Base-by-base conservation (phyloP, 768 basidiomycete genomes). In the Punctularia strigosozonata region DNA sequence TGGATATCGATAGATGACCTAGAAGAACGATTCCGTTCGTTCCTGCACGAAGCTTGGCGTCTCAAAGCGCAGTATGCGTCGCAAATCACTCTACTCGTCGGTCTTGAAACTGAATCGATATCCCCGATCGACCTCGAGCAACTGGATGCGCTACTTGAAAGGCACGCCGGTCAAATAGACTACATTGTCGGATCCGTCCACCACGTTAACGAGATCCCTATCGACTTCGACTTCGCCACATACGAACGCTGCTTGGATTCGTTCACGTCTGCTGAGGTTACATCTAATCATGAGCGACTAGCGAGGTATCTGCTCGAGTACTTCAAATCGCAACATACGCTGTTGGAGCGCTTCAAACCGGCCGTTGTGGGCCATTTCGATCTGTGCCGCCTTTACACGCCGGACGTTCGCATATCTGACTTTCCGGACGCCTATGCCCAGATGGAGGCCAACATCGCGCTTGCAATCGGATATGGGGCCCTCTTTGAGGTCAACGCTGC, bases 311-410 rank as follows among this genome's bases (percentile, higher is more conserved):
- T 86, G 4, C 66, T 59, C 10, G 56, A 67, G 8, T 99, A 97
- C 62, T 81, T 98, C 45, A 90, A 97, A 52, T 73, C 78, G 7
- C 95, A 99, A 49, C 77, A 71, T 56, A 63, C 70, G 31, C 59
- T 99, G 33, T 45, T 98, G 28, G 51, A 62, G 34, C 69, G 72
- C 19, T 77, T 86, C 56, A 73, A 69, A 39, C 95, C 95, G 14
- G 88, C 92, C 56, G 66, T 98, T 36, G 69, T 99, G 38, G 95
- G 90, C 2, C 95, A 99, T 59, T 66, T 97, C 46, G 94, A 98
- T 60, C 72, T 98, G 1, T 92, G 88, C 56, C 73, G 90, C 2
- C 69, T 99, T 6, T 97, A 85, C 65, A 65, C 65, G 18, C 90
- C 92, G 3, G 43, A 58, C 15, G 54, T 84, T 39, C 55, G 54